These are phyloP conservation scores for Auriscalpium orientale DNA, from an alignment of 768 basidiomycete genomes.

Conservation along the genomic window DNA sequence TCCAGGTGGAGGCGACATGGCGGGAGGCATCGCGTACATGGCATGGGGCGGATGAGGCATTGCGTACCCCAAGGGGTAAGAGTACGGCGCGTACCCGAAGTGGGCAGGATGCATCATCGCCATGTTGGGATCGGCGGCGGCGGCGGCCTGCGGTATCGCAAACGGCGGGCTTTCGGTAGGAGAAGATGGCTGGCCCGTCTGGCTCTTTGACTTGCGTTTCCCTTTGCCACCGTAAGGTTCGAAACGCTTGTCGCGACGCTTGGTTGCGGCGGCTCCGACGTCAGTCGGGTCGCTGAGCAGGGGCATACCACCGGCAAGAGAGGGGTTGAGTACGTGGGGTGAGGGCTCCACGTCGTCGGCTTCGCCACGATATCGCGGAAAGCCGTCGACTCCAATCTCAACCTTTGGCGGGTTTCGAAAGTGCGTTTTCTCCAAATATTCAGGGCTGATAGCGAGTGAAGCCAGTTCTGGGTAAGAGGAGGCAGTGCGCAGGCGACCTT, in stretches of 20 bases:
- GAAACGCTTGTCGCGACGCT: conserved; percentile 24
- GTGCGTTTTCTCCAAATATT: conserved; percentile 84
- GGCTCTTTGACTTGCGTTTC: conserved; percentile 9
- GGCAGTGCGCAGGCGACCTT: conserved; percentile 80
- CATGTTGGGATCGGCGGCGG: conserved; percentile 10
- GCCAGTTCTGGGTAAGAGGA: conserved; percentile 85
- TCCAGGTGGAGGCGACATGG: not conserved
- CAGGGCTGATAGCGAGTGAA: conserved; percentile 76
- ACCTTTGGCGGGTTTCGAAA: conserved; percentile 89
- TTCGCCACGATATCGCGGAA: conserved; percentile 76
- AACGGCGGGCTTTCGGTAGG: conserved; percentile 8
- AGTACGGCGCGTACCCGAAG: conserved; percentile 10
- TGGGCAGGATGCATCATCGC: conserved; percentile 15
- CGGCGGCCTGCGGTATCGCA: conserved; percentile 2
- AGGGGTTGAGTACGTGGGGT: conserved; percentile 21
- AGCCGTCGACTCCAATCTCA: conserved; percentile 76
- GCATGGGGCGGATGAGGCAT: not conserved
- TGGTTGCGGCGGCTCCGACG: conserved; percentile 11
- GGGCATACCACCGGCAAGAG: conserved; percentile 12
- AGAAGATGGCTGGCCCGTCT: conserved; percentile 6
- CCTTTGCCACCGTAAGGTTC: conserved; percentile 22
- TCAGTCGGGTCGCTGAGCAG: conserved; percentile 13
- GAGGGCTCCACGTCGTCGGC: conserved; percentile 53
- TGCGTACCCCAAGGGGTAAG: conserved; percentile 11
- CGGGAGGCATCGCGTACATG: not conserved